These are phyloP conservation scores for Xanthoconium separans DNA, from an alignment of 1,284 basidiomycete genomes.

Conservation along the genomic window DNA sequence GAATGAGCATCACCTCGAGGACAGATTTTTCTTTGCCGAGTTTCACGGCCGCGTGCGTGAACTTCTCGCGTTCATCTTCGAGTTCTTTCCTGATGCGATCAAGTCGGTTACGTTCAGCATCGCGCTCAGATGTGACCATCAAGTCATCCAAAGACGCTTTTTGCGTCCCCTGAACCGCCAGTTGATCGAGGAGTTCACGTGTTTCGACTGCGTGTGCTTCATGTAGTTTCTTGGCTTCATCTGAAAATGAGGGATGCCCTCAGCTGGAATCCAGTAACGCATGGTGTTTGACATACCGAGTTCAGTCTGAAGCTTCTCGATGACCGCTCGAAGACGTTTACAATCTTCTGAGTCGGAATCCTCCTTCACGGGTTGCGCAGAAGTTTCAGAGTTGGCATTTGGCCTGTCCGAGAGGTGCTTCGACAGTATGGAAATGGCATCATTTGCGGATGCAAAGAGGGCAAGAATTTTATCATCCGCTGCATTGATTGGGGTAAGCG, in stretches of 20 bases:
- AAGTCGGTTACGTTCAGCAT: conserved; percentile 53
- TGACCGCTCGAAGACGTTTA: conserved; percentile 45
- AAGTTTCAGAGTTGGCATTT: conserved; percentile 9
- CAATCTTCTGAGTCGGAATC: conserved; percentile 37
- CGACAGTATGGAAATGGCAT: conserved; percentile 31
- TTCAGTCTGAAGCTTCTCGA: conserved; percentile 52
- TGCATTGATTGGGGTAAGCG: conserved; percentile 50
- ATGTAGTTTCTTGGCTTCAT: conserved; percentile 49
- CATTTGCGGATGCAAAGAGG: conserved; percentile 47
- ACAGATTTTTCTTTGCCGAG: conserved; percentile 65
- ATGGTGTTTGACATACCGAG: conserved; percentile 44
- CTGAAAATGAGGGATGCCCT: conserved; percentile 32
- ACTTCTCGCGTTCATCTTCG: conserved; percentile 64
- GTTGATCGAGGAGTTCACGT: conserved; percentile 51
- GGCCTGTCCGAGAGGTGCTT: conserved; percentile 18
- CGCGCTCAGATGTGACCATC: conserved; percentile 49
- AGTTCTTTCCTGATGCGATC: conserved; percentile 54
- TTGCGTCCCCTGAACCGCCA: conserved; percentile 41
- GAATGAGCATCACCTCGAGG: conserved; percentile 54
- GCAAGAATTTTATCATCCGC: conserved; percentile 52
- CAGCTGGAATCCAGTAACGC: neutral
- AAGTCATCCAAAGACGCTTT: conserved; percentile 43
- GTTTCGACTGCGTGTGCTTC: conserved; percentile 43
- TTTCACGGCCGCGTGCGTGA: conserved; percentile 61
- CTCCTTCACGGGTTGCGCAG: conserved; percentile 5